Percentiles rank a stretch among this genome's conserved stretches.
phyloP scores from a whole-genome alignment of 805 yeast species.

The Suhomyces kilbournensis region DNA sequence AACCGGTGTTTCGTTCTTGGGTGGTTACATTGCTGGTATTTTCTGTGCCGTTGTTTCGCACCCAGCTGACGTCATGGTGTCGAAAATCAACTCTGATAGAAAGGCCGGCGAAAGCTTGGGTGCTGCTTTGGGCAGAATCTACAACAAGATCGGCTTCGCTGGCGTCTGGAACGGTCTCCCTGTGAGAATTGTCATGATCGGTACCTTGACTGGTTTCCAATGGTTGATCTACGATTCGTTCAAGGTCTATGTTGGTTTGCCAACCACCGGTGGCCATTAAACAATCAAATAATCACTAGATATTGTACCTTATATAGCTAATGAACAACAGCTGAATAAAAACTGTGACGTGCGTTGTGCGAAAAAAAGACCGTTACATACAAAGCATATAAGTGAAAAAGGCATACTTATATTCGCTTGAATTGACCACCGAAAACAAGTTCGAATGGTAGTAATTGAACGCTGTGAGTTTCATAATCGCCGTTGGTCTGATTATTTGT shows the following conservation, averaged over 20 bases:
- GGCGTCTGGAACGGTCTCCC: conserved; percentile 96
- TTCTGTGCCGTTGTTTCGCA: conserved; percentile 94
- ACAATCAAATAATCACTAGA: too few relatives aligned
- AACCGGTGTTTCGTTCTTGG: conserved; percentile 91
- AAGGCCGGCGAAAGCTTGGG: conserved; percentile 63
- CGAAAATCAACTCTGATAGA: conserved; percentile 79
- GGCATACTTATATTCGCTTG: too few relatives aligned
- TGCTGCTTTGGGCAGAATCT: conserved; percentile 69
- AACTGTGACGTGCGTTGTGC: too few relatives aligned
- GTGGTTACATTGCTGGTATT: conserved; percentile 97
- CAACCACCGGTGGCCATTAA: conserved; percentile 69
- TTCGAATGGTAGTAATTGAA: too few relatives aligned
- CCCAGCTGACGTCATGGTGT: conserved; percentile 99
- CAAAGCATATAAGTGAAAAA: too few relatives aligned
- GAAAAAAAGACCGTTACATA: too few relatives aligned
- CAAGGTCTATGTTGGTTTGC: conserved; percentile 91
- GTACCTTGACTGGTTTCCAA: conserved; percentile 95
- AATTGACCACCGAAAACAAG: too few relatives aligned
- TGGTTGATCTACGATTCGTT: conserved; percentile 96
- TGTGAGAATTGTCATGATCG: conserved; percentile 94
- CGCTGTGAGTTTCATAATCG: too few relatives aligned
- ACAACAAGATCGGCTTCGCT: conserved; percentile 75
- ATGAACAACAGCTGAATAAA: too few relatives aligned
- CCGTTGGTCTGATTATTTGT: too few relatives aligned
- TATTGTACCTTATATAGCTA: too few relatives aligned